Conservation (phyloP, 176 grass and related monocot genomes). For the sorghum (Sorghum bicolor) region DNA sequence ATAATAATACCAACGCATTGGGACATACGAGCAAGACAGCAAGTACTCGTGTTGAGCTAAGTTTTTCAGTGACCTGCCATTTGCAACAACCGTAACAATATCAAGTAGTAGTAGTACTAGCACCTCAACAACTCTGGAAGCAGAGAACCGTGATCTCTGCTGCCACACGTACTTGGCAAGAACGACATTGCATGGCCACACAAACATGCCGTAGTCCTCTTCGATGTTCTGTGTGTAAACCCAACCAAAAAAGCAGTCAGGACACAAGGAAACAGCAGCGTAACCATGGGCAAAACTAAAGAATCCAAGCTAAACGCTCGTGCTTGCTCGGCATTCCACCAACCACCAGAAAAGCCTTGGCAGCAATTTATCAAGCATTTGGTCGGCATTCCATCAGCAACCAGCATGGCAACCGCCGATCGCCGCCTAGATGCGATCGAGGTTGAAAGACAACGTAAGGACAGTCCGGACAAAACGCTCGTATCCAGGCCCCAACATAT, state of each 20-base stretch:
- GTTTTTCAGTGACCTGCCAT: neutral
- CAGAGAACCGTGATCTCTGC: slow-evolving; percentile 53
- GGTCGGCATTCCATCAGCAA: neutral
- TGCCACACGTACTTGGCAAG: slow-evolving; percentile 86
- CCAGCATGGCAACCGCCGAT: neutral
- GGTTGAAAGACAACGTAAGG: neutral
- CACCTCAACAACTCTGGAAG: slow-evolving; percentile 52
- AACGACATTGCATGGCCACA: slow-evolving; percentile 77
- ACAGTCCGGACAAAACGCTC: neutral
- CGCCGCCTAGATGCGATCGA: neutral
- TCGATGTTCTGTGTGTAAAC: slow-evolving; percentile 43
- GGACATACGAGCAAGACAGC: neutral
- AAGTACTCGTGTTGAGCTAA: neutral
- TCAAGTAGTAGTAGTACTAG: slow-evolving; percentile 13
- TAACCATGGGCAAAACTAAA: neutral
- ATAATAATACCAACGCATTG: neutral
- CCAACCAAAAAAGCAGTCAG: neutral
- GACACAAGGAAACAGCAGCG: neutral
- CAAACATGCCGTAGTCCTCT: slow-evolving; percentile 91
- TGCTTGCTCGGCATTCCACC: too few species aligned
- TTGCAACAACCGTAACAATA: neutral
- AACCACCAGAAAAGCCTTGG: neutral
- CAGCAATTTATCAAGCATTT: neutral
- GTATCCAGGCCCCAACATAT: fast-evolving
- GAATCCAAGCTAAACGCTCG: neutral